Percentiles rank a stretch among this genome's conserved stretches.
Conservation (phyloP, 495 filamentous ascomycete species). For the Aspergillus bridgeri region DNA sequence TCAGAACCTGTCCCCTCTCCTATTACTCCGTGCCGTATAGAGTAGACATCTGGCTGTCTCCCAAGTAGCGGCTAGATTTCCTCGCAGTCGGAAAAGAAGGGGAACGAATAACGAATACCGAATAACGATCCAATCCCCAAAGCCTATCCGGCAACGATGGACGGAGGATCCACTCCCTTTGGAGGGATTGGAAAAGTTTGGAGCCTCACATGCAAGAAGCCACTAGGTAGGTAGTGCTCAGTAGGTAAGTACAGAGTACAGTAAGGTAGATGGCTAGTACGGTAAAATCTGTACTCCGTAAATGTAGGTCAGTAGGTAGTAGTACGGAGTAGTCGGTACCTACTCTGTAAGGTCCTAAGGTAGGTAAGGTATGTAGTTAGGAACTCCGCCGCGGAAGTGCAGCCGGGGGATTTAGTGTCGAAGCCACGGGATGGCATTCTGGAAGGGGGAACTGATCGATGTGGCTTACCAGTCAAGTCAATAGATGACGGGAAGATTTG, state of each 20-base stretch:
- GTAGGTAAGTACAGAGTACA: no score
- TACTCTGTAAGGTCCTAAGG: no score
- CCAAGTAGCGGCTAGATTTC: not conserved
- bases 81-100: not conserved
- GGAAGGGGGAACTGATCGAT: slow-evolving; percentile 3
- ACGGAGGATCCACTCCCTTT: slow-evolving; percentile 1
- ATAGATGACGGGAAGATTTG: not conserved
- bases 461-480: not conserved
- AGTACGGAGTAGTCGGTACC: no score
- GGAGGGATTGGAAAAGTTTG: slow-evolving; percentile 3
- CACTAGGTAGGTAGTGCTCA: no score
- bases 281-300: no score
- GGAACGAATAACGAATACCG: no score
- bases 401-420: slow-evolving; percentile 6
- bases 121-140: no score
- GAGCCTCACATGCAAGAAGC: slow-evolving; percentile 8
- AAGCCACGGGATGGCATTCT: slow-evolving; percentile 8
- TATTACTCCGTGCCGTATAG: no score
- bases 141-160: not conserved
- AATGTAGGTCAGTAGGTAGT: no score
- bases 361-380: no score
- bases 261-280: no score
- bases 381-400: slow-evolving; percentile 4
- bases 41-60: no score
- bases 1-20: not conserved